These are phyloP conservation scores for Malus hybrid DNA, from an alignment of 331 rosid genomes.

Conservation along the genomic window DNA sequence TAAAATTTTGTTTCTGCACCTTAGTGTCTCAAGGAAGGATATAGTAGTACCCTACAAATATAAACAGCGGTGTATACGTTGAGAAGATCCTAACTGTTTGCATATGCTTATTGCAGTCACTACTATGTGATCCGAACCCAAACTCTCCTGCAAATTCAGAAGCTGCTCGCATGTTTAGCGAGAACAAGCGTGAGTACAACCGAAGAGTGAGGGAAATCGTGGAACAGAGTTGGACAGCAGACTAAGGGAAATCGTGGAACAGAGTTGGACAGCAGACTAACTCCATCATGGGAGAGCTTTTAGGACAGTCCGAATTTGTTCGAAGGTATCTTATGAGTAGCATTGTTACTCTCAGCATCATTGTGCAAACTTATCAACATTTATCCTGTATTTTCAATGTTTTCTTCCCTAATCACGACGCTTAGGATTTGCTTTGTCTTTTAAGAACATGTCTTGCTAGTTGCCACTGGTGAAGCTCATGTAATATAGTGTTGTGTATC, in stretches of 20 bases:
- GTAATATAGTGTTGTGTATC: constrained; percentile 37
- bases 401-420: constrained; percentile 12
- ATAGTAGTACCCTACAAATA: too few species aligned
- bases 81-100: neutral
- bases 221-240: constrained; percentile 99
- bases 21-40: too few species aligned
- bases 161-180: constrained; percentile 92
- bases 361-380: constrained; percentile 30
- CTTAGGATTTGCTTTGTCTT: constrained; percentile 16
- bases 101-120: constrained; percentile 48
- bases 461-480: constrained; percentile 17
- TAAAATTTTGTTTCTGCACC: neutral
- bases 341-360: constrained; percentile 20
- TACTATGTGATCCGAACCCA: constrained; percentile 93
- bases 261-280: constrained; percentile 96
- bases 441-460: constrained; percentile 19
- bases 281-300: neutral
- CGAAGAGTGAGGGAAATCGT: constrained; percentile 85
- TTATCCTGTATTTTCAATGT: constrained; percentile 19
- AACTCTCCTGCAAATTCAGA: constrained; percentile 95
- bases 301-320: constrained; percentile 17
- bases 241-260: constrained; percentile 89
- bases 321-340: constrained; percentile 24
- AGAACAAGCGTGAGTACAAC: constrained; percentile 93
- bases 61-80: too few species aligned